These are phyloP conservation scores for Emmonsiellopsis sp. DNA, from an alignment of 2,329 filamentous ascomycete genomes.

Conservation along the genomic window DNA sequence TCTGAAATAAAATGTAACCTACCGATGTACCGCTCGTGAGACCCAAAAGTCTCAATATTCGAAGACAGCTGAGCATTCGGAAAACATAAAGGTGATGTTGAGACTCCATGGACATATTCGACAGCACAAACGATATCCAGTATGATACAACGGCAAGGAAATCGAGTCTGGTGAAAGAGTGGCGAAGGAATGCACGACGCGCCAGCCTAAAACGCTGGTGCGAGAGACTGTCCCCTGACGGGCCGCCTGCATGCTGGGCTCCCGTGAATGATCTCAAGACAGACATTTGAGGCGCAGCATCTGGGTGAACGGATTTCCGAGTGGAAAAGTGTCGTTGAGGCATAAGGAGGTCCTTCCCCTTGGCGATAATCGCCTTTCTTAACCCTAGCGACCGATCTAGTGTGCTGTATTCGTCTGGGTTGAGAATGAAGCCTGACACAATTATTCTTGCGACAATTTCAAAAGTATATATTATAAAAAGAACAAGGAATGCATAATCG, in stretches of 20 bases:
- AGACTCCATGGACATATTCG: constrained; percentile 60
- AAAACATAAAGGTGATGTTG: constrained; percentile 74
- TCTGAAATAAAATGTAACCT: constrained; percentile 28
- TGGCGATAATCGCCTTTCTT: constrained; percentile 63
- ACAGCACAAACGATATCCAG: constrained; percentile 79
- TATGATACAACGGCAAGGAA: constrained; percentile 92
- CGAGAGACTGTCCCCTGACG: constrained; percentile 57
- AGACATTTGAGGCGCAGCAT: constrained; percentile 36
- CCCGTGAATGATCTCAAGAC: constrained; percentile 70
- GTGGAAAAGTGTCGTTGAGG: constrained; percentile 65
- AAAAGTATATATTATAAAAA: constrained; percentile 84
- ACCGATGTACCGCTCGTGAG: constrained; percentile 89
- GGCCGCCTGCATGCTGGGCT: constrained; percentile 52
- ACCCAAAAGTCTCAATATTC: constrained; percentile 81
- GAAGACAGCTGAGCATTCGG: constrained; percentile 90
- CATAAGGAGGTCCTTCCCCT: constrained; percentile 71
- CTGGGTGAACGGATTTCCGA: constrained; percentile 34
- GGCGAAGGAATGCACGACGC: constrained; percentile 81
- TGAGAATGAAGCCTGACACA: constrained; percentile 87
- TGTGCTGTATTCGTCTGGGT: constrained; percentile 85
- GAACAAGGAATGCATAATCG: constrained; percentile 69
- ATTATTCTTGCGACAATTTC: constrained; percentile 77
- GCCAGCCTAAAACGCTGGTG: constrained; percentile 80
- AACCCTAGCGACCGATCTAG: constrained; percentile 71
- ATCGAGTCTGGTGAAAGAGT: constrained; percentile 92